phyloP scores from a whole-genome alignment of 768 basidiomycete genomes.

The Pisolithus microcarpus region DNA sequence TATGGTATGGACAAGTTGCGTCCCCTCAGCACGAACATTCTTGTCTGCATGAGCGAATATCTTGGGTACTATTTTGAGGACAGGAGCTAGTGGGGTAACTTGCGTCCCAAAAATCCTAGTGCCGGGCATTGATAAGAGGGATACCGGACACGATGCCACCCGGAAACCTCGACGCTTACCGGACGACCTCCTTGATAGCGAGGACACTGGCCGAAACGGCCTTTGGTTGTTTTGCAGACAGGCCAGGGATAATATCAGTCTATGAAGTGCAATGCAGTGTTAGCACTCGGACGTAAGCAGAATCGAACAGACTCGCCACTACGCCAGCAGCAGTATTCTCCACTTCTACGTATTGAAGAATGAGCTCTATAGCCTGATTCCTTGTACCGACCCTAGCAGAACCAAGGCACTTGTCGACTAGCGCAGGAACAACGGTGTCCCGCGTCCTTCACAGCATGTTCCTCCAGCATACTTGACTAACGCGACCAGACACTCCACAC shows the following conservation, averaged over 20 bases:
- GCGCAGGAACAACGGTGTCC: conserved; percentile 73
- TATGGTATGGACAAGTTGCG: conserved; percentile 60
- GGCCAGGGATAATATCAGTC: conserved; percentile 76
- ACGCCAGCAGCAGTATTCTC: conserved; percentile 85
- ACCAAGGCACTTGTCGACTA: conserved; percentile 95
- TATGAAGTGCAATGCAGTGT: conserved; percentile 31
- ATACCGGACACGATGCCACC: not conserved
- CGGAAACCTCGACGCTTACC: conserved; percentile 41
- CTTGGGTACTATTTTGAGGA: conserved; percentile 86
- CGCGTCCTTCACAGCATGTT: conserved; percentile 74
- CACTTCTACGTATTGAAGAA: conserved; percentile 86
- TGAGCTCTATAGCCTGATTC: conserved; percentile 77
- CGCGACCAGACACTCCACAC: conserved; percentile 78
- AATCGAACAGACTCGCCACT: conserved; percentile 56
- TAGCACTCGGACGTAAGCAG: conserved; percentile 16
- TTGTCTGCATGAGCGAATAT: conserved; percentile 95
- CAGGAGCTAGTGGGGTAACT: conserved; percentile 62
- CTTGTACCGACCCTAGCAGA: conserved; percentile 88
- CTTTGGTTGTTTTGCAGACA: conserved; percentile 93
- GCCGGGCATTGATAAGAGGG: not conserved
- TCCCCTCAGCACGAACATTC: conserved; percentile 89
- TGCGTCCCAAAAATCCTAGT: conserved; percentile 73
- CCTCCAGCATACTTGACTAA: conserved; percentile 91
- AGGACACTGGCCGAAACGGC: conserved; percentile 72
- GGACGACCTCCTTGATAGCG: conserved; percentile 76